Evolutionary conservation across 306 rosid species (phyloP), one percentile per base, ranked within the genome.

Genomic region (Quillaja saponaria): DNA sequence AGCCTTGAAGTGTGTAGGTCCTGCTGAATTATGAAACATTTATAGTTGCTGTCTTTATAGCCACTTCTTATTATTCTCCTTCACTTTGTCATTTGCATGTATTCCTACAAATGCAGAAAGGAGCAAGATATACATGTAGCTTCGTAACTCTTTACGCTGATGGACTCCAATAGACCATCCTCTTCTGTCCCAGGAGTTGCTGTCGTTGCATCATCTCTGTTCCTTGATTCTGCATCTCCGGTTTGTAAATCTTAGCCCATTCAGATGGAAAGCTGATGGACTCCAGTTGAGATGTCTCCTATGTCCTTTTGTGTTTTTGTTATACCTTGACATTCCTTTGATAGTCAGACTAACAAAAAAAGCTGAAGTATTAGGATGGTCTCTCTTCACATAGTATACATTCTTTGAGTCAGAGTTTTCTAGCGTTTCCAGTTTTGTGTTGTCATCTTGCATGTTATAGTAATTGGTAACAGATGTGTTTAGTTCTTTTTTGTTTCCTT

Each of bases 181-280:
- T 63, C 82, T 18, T 78, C 77, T 45, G 69, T 61, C 28, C 79
- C 87, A 10, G 88, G 83, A 44, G 80, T 88, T 51, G 86, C 81
- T 14, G 94, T 92, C 44, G 90, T 92, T 82, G 98, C 98, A 60
- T 81, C 98, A 54, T 84, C 98, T 65, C n/a, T n/a, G n/a, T n/a
- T n/a, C n/a, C n/a, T n/a, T n/a, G n/a, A n/a, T n/a, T n/a, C n/a
- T n/a, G n/a, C n/a, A n/a, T n/a, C n/a, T n/a, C n/a, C n/a, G n/a
- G n/a, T n/a, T n/a, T n/a, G n/a, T n/a, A n/a, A n/a, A n/a, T n/a
- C n/a, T n/a, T n/a, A n/a, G n/a, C n/a, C n/a, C n/a, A n/a, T n/a
- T n/a, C n/a, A n/a, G n/a, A n/a, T n/a, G n/a, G n/a, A n/a, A n/a
- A n/a, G n/a, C n/a, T n/a, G n/a, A n/a, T n/a, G n/a, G 13, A 12